Evolutionary conservation across 805 yeast species (phyloP).

Genomic region (Yarrowia porcina): DNA sequence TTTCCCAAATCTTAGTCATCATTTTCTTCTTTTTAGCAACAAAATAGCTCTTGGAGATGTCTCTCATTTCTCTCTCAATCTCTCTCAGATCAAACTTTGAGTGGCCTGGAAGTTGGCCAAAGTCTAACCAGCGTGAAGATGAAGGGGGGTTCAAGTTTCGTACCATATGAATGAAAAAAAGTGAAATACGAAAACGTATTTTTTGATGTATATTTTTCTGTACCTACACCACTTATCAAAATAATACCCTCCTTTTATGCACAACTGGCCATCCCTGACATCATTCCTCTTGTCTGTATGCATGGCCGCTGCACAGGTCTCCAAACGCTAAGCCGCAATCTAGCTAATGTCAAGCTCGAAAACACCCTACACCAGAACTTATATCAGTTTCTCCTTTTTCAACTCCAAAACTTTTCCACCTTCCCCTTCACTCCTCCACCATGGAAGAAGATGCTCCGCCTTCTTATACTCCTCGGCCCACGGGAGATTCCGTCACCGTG

Average conservation of each 20-base stretch:
- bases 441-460: constrained; percentile 18
- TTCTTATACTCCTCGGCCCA: constrained; percentile 8
- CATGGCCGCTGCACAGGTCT: not conserved
- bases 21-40: no score
- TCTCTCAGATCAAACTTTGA: not conserved
- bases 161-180: no score
- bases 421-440: not conserved
- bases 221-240: no score
- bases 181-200: no score
- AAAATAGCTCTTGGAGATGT: no score
- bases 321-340: constrained; percentile 12
- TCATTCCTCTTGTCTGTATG: not conserved
- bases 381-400: not conserved
- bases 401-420: not conserved
- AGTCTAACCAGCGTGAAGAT: constrained; percentile 7
- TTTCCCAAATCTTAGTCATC: no score
- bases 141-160: no score
- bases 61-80: no score
- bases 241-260: no score
- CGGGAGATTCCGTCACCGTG: constrained; percentile 8
- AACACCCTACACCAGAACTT: not conserved
- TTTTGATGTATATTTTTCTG: no score
- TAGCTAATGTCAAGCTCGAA: not conserved
- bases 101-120: not conserved
- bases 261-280: no score